A percentile compares a stretch with the other conserved stretches of the same genome.
These are phyloP conservation scores for Candida endomychidarum DNA, from an alignment of 805 yeast species.

Conservation along the genomic window DNA sequence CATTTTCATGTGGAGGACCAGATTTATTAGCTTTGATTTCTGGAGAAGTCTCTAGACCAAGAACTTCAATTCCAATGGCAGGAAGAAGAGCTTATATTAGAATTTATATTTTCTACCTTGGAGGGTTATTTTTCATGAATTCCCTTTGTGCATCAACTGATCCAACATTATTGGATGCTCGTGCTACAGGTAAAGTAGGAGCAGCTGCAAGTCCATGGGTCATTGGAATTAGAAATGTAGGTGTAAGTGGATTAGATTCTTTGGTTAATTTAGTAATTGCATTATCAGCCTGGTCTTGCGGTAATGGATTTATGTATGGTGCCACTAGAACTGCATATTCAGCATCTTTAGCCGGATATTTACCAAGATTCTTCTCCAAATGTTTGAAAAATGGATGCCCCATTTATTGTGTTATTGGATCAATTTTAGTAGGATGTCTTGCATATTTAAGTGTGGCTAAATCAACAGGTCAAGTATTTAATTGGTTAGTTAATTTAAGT, in stretches of 20 bases:
- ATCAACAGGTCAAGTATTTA: conserved; percentile 30
- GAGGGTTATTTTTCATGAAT: conserved; percentile 40
- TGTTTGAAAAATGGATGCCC: conserved; percentile 37
- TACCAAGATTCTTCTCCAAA: conserved; percentile 32
- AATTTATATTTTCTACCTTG: conserved; percentile 35
- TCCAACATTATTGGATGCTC: conserved; percentile 27
- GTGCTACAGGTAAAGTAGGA: conserved; percentile 31
- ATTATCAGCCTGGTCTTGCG: conserved; percentile 39
- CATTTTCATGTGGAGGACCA: conserved; percentile 38
- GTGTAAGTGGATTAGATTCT: conserved; percentile 34
- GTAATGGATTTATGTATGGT: conserved; percentile 36
- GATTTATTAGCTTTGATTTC: conserved; percentile 32
- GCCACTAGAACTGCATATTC: conserved; percentile 36
- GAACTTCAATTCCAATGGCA: conserved; percentile 34
- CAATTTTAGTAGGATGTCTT: conserved; percentile 22
- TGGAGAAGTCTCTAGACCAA: conserved; percentile 47
- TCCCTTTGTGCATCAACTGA: conserved; percentile 34
- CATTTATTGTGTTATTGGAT: conserved; percentile 26
- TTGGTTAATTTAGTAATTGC: conserved; percentile 35
- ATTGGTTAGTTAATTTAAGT: conserved; percentile 37
- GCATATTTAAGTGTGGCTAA: conserved; percentile 30
- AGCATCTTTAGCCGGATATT: conserved; percentile 36
- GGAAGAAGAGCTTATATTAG: conserved; percentile 35
- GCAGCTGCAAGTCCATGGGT: conserved; percentile 41
- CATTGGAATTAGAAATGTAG: conserved; percentile 35